phyloP scores from a whole-genome alignment of 2,329 filamentous ascomycete genomes.

The Cryphonectria carpinicola region DNA sequence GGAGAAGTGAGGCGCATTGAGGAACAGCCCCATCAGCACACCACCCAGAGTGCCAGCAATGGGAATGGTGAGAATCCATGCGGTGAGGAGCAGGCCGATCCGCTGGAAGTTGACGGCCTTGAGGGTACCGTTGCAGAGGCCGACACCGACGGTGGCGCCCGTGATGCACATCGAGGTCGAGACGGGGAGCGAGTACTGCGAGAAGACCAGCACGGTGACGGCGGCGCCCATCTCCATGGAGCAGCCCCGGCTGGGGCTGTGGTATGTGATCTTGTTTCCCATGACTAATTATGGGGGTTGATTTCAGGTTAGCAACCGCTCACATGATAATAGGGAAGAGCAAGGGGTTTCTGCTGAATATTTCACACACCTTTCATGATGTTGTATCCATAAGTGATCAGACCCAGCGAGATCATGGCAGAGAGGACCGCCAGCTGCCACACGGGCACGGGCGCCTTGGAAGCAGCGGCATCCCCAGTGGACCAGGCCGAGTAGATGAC shows the following conservation, averaged over 20 bases:
- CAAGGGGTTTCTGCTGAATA: not conserved
- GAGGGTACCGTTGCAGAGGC: conserved; percentile 73
- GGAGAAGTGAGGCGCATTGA: conserved; percentile 63
- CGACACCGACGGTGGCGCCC: conserved; percentile 77
- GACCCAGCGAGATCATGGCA: conserved; percentile 65
- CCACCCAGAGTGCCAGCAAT: conserved; percentile 62
- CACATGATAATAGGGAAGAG: no score
- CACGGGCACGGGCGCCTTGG: conserved; percentile 69
- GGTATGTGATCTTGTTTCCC: conserved; percentile 80
- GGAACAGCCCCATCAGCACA: conserved; percentile 50
- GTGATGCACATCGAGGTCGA: conserved; percentile 82
- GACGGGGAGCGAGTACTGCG: conserved; percentile 74
- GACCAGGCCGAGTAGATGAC: conserved; percentile 71
- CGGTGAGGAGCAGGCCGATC: conserved; percentile 67
- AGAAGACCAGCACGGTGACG: conserved; percentile 76
- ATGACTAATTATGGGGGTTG: conserved; percentile 57
- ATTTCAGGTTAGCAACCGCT: conserved; percentile 6
- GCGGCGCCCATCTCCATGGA: conserved; percentile 83
- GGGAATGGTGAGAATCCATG: conserved; percentile 70
- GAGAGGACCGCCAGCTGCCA: conserved; percentile 78
- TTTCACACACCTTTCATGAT: conserved; percentile 72
- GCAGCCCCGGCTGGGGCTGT: conserved; percentile 59
- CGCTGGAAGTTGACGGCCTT: conserved; percentile 79
- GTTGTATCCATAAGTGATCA: conserved; percentile 79
- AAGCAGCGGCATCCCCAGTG: conserved; percentile 61